Evolutionary conservation across 2,329 filamentous ascomycete genomes (phyloP), one percentile per base, ranked within the genome.

Genomic region (Hymenoscyphus repandus): DNA sequence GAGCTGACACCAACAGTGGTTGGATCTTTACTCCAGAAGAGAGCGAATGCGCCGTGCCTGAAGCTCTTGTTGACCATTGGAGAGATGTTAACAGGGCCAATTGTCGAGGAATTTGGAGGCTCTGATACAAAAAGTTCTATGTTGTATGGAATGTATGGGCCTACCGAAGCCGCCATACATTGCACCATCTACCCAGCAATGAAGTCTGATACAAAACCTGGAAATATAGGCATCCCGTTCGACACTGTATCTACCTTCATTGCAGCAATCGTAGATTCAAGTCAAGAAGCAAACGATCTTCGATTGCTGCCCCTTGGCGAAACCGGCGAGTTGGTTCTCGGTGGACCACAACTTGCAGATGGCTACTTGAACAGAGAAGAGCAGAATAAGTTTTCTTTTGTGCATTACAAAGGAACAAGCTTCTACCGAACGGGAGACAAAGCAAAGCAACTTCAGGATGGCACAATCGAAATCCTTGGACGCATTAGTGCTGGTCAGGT

Each of bases 81-180:
- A 5, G 91, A 96, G 68, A 96, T 95, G 90, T 77, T 96, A 33
- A 95, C 87, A 3, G 74, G 77, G 38, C 78, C 81, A 7, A 85
- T 96, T 1, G 76, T 96, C 18, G 72, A 80, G 33, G 89, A 95
- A 63, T 96, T 93, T 72, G 90, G 89, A 5, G 69, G 69, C 6
- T 65, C 72, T 20, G 57, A 62, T 7, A 55, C 51, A 3, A 52
- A 62, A 45, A 45, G 52, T 34, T 84, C 86, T 58, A 83, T 95
- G 39, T 74, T 96, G 1, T 91, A 89, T 78, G 91, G 85, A 32
- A 95, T 96, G 90, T 96, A 96, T 64, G 91, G 91, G 0, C 91
- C 91, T 1, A 96, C 91, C 0, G 91, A 96, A 70, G 89, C 89
- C 6, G 83, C 90, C 0, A 95, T 96, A 51, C 91, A 96, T 65